Evolutionary conservation across 2,329 filamentous ascomycete genomes (phyloP), one percentile per base, ranked within the genome.

Genomic region (Pseudonectria buxi): DNA sequence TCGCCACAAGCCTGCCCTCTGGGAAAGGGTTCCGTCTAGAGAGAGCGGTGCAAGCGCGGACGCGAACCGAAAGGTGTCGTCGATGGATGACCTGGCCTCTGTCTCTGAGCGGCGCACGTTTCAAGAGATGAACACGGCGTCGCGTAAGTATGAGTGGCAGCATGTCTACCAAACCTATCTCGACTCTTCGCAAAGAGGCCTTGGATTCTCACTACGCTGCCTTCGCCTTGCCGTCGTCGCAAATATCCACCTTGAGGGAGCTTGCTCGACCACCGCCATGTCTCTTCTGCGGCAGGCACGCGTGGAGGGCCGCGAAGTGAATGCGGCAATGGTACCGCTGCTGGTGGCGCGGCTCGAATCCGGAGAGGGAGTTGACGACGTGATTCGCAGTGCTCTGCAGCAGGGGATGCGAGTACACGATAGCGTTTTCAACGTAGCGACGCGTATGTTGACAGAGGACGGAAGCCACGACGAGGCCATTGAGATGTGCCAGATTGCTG

Each of bases 161-260:
- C 42, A 50, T 10, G 63, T 64, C 0, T 46, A 64, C 34, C 45
- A 44, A 12, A 57, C 65, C 4, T 74, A 72, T 49, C 37, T 43
- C 14, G 45, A 51, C 18, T 50, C 48, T 18, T 38, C 22, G 6
- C 36, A 32, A n/a, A 45, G 46, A 11, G 47, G 50, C 0, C 44
- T 69, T 46, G 52, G 54, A 2, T 58, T 58, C 39, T 65, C 61
- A 18, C 47, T 49, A 3, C 57, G 62, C 15, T 70, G 65, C 35
- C 57, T 76, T 11, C 63, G 65, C n/a, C 54, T 74, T 5, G 70
- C 67, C 7, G 63, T 76, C 7, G 46, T 62, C 9, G 68, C 69
- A 2, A 57, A 62, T 11, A 46, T 74, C 33, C 53, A 51, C 12
- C 30, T 49, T 12, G 51, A 61, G 26, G 50, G 49, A 4, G 37